Evolutionary conservation across 345 rosid genomes (phyloP).

Genomic region (Alliaria petiolata): DNA sequence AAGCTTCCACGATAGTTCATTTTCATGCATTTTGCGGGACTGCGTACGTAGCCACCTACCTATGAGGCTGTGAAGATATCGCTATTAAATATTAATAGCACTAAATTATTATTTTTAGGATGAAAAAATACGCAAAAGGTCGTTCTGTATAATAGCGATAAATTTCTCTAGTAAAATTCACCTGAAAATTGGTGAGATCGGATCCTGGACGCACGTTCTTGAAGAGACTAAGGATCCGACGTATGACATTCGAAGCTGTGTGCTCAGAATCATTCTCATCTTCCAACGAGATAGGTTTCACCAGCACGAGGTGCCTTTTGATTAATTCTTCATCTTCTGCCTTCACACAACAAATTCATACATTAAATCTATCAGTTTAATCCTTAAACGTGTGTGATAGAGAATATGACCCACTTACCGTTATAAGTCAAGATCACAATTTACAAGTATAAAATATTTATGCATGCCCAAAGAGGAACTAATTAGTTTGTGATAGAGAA

Average conservation of each 20-base stretch:
- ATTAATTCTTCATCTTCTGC: slow-evolving; percentile 15
- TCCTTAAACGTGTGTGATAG: no score
- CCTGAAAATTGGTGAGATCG: slow-evolving; percentile 62
- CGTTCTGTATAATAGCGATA: no score
- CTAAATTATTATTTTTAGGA: no score
- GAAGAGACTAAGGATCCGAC: slow-evolving; percentile 45
- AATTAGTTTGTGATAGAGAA: not conserved
- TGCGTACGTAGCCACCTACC: no score
- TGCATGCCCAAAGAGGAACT: not conserved
- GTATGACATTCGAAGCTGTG: slow-evolving; percentile 44
- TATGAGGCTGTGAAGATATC: no score
- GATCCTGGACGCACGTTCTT: slow-evolving; percentile 53
- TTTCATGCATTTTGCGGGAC: no score
- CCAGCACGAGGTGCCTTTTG: slow-evolving; percentile 34
- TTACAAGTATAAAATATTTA: not conserved
- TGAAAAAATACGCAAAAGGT: no score
- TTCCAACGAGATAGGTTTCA: slow-evolving; percentile 43
- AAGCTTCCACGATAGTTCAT: no score
- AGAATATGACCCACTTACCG: not conserved
- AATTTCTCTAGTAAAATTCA: no score
- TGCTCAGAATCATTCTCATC: slow-evolving; percentile 40
- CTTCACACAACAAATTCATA: not conserved
- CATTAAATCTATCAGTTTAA: not conserved
- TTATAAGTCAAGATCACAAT: not conserved
- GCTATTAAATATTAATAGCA: no score